phyloP scores from a whole-genome alignment of 1,139 yeast species.

The Kazachstania sp. region DNA sequence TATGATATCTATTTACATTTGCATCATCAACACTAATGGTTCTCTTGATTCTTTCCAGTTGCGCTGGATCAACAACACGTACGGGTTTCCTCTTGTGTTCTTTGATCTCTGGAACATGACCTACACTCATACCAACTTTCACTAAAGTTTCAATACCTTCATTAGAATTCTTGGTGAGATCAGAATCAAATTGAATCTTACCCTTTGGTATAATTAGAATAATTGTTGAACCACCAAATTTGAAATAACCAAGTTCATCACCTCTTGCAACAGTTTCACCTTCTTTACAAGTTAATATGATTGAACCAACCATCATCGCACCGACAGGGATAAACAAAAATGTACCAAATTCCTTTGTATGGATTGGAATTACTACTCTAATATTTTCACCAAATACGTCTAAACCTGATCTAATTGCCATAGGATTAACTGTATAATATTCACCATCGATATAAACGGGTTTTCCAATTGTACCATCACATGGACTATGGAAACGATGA shows the following conservation, averaged over 20 bases:
- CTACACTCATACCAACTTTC: conserved; percentile 86
- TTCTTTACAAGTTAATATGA: conserved; percentile 56
- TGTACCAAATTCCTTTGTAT: conserved; percentile 64
- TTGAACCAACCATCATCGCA: conserved; percentile 98
- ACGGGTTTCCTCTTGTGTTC: conserved; percentile 46
- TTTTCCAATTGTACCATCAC: conserved; percentile 59
- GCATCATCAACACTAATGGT: conserved; percentile 42
- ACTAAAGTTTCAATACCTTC: conserved; percentile 73
- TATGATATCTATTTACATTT: conserved; percentile 15
- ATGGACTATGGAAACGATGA: conserved; percentile 88
- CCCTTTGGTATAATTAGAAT: conserved; percentile 45
- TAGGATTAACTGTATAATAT: conserved; percentile 93
- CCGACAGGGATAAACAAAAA: conserved; percentile 81
- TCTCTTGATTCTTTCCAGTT: conserved; percentile 48
- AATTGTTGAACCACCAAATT: conserved; percentile 91
- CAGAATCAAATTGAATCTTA: conserved; percentile 56
- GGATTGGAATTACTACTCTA: conserved; percentile 66
- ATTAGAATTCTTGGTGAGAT: conserved; percentile 57
- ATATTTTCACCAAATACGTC: conserved; percentile 94
- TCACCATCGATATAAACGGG: conserved; percentile 74
- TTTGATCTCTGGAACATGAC: conserved; percentile 49
- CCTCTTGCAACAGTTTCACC: conserved; percentile 56
- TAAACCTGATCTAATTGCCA: conserved; percentile 82
- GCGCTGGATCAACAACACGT: conserved; percentile 42
- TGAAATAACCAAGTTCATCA: conserved; percentile 87